Base-by-base conservation (phyloP, 73 alveolate genomes). In the Paramecium sexaurelia region DNA sequence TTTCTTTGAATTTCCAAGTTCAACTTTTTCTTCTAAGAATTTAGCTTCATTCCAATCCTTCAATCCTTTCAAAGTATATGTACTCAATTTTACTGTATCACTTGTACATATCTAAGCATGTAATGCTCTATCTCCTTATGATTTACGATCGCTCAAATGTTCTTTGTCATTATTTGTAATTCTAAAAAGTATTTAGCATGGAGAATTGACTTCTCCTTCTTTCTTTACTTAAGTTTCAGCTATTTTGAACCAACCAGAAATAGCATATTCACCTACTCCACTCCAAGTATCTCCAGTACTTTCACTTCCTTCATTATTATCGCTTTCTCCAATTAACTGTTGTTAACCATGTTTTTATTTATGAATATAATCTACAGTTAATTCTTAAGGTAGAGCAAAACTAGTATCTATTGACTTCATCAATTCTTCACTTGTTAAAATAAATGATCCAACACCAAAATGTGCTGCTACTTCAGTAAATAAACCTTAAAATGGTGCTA, bases 21-120 rank as follows among this genome's bases (percentile, higher is more conserved):
- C 73, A 40, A 45, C 71, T 3, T 78, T 78, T 13, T 78, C 90
- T 7, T 78, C 90, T 41, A 78, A 39, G 90, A 78, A 78, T 33
- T 78, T 78, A 24, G 90, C 90, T 17, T 78, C 90, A 78, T 78
- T 78, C 90, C 90, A 78, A 78, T 78, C 90, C 29, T 78, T 78
- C 0, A 78, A 8, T 39, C 90, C 90, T 19, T 29, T 22, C n/a
- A 78, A 17, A 4, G 90, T 41, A 45, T 78, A 78, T 19, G 90
- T 78, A 78, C 61, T 29, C 55, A 78, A 45, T 41, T 78, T 78
- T 17, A 78, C 90, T 3, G 75, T 39, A 24, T 39, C 68, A 41
- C 45, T 22, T 29, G 68, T 78, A 33, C 90, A 78, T 19, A 78
- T 78, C 19, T 37, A 37, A 29, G 61, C 90, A 78, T 78, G 90